Percentiles rank a stretch among this genome's conserved stretches.
phyloP scores from a whole-genome alignment of 768 basidiomycete genomes.

The Podaxis sp. region DNA sequence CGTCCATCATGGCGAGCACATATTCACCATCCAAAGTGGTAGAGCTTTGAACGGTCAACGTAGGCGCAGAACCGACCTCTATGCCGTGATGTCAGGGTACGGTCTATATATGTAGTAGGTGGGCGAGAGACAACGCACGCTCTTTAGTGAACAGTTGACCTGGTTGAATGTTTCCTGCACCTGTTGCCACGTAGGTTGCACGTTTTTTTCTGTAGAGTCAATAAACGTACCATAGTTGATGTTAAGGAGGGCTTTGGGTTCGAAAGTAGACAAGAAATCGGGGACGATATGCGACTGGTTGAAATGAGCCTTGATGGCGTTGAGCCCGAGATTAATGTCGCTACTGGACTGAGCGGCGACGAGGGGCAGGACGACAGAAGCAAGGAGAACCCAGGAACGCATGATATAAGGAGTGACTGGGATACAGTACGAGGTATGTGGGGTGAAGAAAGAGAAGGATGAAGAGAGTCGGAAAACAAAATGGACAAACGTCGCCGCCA shows the following conservation, averaged over 20 bases:
- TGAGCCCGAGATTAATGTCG: constrained; percentile 43
- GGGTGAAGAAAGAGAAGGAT: neutral
- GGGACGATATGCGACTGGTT: constrained; percentile 61
- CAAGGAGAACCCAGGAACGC: constrained; percentile 32
- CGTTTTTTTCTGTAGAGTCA: neutral
- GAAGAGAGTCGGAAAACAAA: neutral
- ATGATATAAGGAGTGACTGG: constrained; percentile 28
- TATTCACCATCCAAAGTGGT: constrained; percentile 52
- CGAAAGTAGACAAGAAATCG: constrained; percentile 55
- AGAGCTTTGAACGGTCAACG: constrained; percentile 48
- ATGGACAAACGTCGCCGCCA: neutral
- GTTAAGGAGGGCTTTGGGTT: constrained; percentile 56
- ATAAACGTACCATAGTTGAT: constrained; percentile 42
- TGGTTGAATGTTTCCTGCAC: constrained; percentile 47
- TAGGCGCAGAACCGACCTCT: constrained; percentile 62
- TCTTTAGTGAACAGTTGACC: constrained; percentile 59
- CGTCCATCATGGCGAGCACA: constrained; percentile 78
- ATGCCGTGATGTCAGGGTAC: constrained; percentile 2
- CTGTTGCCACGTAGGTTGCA: constrained; percentile 21
- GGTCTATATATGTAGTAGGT: neutral
- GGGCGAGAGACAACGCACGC: constrained; percentile 41
- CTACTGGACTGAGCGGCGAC: constrained; percentile 40
- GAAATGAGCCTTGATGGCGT: constrained; percentile 71
- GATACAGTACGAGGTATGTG: constrained; percentile 3
- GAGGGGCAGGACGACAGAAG: constrained; percentile 41